Base-by-base conservation (phyloP, 1,284 basidiomycete genomes). In the Trichosporon faecale region DNA sequence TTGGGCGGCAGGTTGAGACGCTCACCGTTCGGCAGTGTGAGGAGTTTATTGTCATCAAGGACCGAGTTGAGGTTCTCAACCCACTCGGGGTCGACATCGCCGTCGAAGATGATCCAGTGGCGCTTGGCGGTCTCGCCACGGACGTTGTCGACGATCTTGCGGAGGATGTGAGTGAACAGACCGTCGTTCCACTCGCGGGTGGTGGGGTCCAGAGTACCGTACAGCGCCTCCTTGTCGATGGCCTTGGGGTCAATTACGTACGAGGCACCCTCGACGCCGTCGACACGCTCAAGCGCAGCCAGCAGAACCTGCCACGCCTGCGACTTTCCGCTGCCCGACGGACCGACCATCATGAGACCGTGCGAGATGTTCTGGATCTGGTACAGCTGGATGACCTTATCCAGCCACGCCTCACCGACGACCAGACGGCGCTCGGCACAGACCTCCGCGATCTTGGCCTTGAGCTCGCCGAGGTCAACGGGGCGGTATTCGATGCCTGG, bases 121-220 rank as follows among this genome's bases (percentile, higher is more conserved):
- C 96, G 87, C 85, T 98, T 98, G 33, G 89, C 87, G 81, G 94
- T 97, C 84, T 98, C 98, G 33, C 97, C 97, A 79, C 97, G 93
- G 40, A 98, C 95, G 79, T 99, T 95, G 80, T 99, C 97, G 69
- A 98, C 93, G 73, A 99, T 99, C 84, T 97, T 98, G 65, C 98
- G 91, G 70, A 99, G 86, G 61, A 98, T 93, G 80, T 98, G 94
- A 0, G 98, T 99, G 85, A 99, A 99, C 1, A 99, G 87, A 74
- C 98, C 96, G 80, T 99, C 97, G 75, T 95, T 99, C 98, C 97
- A 99, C 82, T 99, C 98, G 73, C 97, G 90, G 2, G 97, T 99
- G 0, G 97, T 99, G 37, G 89, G 91, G 81, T 99, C 98, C 70
- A 99, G 88, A 1, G 95, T 98, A 57, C 97, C 97, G 81, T 99